These are phyloP conservation scores for Phytophthora rubi DNA, from an alignment of 352 stramenopile species.

Conservation along the genomic window DNA sequence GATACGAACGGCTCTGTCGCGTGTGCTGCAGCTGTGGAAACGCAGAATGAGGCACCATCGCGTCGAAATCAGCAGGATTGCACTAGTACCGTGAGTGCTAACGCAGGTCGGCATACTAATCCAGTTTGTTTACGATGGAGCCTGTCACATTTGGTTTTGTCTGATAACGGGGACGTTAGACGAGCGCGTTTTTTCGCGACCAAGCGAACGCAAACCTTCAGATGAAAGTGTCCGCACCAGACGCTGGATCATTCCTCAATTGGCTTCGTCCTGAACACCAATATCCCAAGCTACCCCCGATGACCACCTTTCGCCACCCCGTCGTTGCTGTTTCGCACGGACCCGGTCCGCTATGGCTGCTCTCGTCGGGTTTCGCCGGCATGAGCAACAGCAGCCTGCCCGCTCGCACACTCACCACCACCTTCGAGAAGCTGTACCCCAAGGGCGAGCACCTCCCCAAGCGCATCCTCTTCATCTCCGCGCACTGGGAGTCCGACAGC, in stretches of 20 bases:
- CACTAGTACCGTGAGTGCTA: background rate
- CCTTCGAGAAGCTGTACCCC: constrained; percentile 35
- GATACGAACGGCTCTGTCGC: background rate
- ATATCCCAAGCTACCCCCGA: background rate
- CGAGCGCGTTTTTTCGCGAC: background rate
- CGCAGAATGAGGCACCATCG: background rate
- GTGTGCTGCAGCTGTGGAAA: background rate
- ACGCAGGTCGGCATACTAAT: background rate
- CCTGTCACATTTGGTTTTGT: background rate
- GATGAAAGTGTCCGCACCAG: no score
- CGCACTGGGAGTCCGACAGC: constrained; percentile 70
- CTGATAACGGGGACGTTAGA: background rate
- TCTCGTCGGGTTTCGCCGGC: background rate
- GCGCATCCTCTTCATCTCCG: constrained; percentile 79
- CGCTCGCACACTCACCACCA: background rate
- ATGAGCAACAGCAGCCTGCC: constrained; percentile 8
- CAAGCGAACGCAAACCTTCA: background rate
- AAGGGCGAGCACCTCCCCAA: constrained; percentile 36
- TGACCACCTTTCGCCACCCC: background rate
- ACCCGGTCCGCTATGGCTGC: constrained; percentile 2
- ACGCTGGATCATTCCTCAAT: background rate
- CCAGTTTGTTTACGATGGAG: background rate
- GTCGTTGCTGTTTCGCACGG: constrained; percentile 8
- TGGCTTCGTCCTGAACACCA: background rate
- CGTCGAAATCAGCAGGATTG: background rate